A percentile compares a stretch with the other conserved stretches of the same genome.
Evolutionary conservation across 1,139 yeast species (phyloP).

Genomic region (Kurtzmaniella quercitrusa): DNA sequence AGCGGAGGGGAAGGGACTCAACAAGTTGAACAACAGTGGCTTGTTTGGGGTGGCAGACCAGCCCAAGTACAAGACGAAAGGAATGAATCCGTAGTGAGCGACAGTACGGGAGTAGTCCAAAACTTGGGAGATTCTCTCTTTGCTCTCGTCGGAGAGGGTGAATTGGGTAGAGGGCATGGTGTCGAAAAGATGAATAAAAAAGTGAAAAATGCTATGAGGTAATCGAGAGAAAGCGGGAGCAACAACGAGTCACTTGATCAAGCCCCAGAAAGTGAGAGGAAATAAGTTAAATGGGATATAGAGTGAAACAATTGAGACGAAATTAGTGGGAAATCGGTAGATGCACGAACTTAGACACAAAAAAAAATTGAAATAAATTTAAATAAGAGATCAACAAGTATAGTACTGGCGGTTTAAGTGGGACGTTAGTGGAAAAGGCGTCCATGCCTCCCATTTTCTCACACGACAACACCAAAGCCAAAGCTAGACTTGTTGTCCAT

Average conservation of each 20-base stretch:
- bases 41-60: slow-evolving; percentile 84
- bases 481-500: not conserved
- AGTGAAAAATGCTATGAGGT: not conserved
- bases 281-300: too few relatives aligned
- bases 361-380: too few relatives aligned
- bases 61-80: slow-evolving; percentile 88
- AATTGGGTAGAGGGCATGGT: slow-evolving; percentile 36
- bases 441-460: not conserved
- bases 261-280: too few relatives aligned
- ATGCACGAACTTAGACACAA: too few relatives aligned
- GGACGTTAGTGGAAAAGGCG: not conserved
- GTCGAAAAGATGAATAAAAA: slow-evolving; percentile 5
- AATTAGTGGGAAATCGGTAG: too few relatives aligned
- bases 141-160: slow-evolving; percentile 63
- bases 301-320: too few relatives aligned
- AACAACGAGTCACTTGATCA: too few relatives aligned
- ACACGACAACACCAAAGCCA: not conserved
- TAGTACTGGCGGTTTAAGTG: too few relatives aligned
- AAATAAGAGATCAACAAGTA: too few relatives aligned
- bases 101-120: slow-evolving; percentile 81
- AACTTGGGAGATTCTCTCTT: slow-evolving; percentile 84
- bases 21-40: slow-evolving; percentile 75
- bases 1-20: slow-evolving; percentile 74
- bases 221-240: too few relatives aligned
- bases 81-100: slow-evolving; percentile 96